A percentile compares a stretch with the other conserved stretches of the same genome.
phyloP scores from a whole-genome alignment of 306 rosid species.

The Macrotyloma uniflorum region DNA sequence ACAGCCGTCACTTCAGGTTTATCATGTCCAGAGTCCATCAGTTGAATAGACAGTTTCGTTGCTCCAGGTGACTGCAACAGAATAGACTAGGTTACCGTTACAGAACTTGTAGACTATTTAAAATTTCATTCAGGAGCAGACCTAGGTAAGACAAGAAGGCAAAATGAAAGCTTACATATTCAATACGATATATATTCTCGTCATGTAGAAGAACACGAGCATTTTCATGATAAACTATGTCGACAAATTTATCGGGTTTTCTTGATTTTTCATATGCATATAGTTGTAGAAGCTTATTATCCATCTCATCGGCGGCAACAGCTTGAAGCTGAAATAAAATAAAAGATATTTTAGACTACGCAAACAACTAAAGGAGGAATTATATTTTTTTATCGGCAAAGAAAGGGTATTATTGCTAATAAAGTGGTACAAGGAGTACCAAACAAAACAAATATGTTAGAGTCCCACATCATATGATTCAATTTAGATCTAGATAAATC shows the following conservation, averaged over 20 bases:
- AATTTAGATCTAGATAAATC: too few species aligned
- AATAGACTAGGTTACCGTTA: slow-evolving; percentile 24
- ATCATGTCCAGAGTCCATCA: slow-evolving; percentile 94
- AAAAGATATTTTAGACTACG: slow-evolving; percentile 23
- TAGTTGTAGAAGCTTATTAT: slow-evolving; percentile 90
- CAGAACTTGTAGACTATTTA: slow-evolving; percentile 19
- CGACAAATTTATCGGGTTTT: slow-evolving; percentile 77
- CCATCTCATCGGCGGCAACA: slow-evolving; percentile 87
- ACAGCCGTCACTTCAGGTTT: slow-evolving; percentile 96
- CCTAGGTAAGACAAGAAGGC: slow-evolving; percentile 18
- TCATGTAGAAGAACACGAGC: slow-evolving; percentile 95
- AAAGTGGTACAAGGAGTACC: too few species aligned
- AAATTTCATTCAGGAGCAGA: slow-evolving; percentile 10
- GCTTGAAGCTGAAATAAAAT: slow-evolving; percentile 76
- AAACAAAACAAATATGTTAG: too few species aligned
- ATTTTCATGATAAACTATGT: slow-evolving; percentile 92
- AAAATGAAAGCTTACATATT: slow-evolving; percentile 65
- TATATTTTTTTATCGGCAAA: too few species aligned
- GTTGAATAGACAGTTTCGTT: slow-evolving; percentile 72
- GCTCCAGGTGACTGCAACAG: slow-evolving; percentile 66
- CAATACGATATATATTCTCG: slow-evolving; percentile 92
- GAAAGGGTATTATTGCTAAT: too few species aligned
- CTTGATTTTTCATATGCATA: slow-evolving; percentile 89
- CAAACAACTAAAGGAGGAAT: too few species aligned
- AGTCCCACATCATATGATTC: too few species aligned